Percentiles rank a stretch among this genome's conserved stretches.
Evolutionary conservation across 2,329 filamentous ascomycete species (phyloP).

Genomic region (Penicillium sp.): DNA sequence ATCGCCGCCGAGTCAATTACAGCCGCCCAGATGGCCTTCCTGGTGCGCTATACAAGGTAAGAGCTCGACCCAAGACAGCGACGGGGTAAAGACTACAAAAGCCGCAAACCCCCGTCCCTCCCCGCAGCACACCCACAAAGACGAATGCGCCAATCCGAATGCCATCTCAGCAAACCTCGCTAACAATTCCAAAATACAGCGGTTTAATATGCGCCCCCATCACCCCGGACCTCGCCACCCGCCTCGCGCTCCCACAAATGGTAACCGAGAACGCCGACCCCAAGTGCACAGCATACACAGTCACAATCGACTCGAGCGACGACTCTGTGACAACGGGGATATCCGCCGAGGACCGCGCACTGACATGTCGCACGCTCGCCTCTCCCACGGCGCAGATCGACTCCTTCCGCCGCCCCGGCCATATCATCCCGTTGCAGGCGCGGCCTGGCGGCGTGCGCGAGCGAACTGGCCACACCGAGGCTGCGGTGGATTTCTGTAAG

Average conservation of each 20-base stretch:
- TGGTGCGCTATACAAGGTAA: conserved; percentile 78
- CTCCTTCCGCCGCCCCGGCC: conserved; percentile 77
- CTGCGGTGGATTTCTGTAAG: conserved; percentile 83
- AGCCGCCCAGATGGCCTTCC: conserved; percentile 88
- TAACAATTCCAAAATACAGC: conserved; percentile 36
- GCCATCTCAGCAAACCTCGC: neutral
- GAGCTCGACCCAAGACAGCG: conserved; percentile 2
- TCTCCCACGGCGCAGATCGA: conserved; percentile 56
- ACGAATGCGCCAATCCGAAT: neutral
- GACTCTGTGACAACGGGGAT: conserved; percentile 81
- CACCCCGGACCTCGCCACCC: conserved; percentile 62
- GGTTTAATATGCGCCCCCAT: conserved; percentile 91
- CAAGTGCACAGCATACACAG: conserved; percentile 87
- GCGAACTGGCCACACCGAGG: conserved; percentile 86
- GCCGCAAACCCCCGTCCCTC: neutral
- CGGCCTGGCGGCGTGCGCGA: conserved; percentile 75
- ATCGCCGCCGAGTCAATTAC: conserved; percentile 85
- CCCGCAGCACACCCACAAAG: neutral
- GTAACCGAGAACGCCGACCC: conserved; percentile 75
- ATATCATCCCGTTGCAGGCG: conserved; percentile 82
- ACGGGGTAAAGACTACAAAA: neutral
- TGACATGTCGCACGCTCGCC: conserved; percentile 77
- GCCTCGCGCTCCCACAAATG: conserved; percentile 85
- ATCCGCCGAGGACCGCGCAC: conserved; percentile 77
- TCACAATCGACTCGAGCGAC: conserved; percentile 78